Conservation (phyloP, 208 protist species). For the Strigomonas culicis region DNA sequence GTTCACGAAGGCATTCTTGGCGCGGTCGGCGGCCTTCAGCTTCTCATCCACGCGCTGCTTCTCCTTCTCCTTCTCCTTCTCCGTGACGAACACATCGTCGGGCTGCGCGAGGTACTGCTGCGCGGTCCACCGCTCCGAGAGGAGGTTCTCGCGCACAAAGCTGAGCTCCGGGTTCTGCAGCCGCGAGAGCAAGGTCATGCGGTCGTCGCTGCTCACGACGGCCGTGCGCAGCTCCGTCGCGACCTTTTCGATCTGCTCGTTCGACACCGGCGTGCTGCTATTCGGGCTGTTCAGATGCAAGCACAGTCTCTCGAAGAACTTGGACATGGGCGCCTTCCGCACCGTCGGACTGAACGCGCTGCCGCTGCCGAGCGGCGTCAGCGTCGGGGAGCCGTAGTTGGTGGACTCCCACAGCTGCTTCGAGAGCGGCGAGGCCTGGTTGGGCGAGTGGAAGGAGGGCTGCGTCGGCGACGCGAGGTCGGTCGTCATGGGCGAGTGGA, state of each 20-base stretch:
- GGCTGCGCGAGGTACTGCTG: constrained; percentile 89
- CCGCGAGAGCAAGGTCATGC: constrained; percentile 78
- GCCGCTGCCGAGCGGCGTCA: background rate
- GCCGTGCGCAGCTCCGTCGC: constrained; percentile 38
- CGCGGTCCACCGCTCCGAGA: constrained; percentile 84
- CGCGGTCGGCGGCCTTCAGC: constrained; percentile 83
- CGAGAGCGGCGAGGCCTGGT: background rate
- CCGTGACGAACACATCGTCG: constrained; percentile 93
- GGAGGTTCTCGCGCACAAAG: constrained; percentile 87
- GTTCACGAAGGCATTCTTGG: constrained; percentile 37
- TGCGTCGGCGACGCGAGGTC: background rate
- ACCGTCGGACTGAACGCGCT: background rate
- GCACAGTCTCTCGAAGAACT: constrained; percentile 43
- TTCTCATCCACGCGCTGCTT: constrained; percentile 76
- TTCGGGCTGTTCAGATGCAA: constrained; percentile 53
- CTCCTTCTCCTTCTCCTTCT: constrained; percentile 87
- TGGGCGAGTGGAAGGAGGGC: background rate
- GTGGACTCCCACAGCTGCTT: background rate
- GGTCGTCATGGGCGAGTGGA: background rate
- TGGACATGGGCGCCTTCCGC: constrained; percentile 5
- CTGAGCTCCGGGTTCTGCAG: constrained; percentile 70
- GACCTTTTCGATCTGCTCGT: constrained; percentile 37
- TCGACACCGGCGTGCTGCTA: constrained; percentile 28
- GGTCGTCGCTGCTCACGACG: constrained; percentile 75
- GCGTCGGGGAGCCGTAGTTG: background rate